These are phyloP conservation scores for Diddensiella santjacobensis DNA, from an alignment of 805 yeast genomes.

Conservation along the genomic window DNA sequence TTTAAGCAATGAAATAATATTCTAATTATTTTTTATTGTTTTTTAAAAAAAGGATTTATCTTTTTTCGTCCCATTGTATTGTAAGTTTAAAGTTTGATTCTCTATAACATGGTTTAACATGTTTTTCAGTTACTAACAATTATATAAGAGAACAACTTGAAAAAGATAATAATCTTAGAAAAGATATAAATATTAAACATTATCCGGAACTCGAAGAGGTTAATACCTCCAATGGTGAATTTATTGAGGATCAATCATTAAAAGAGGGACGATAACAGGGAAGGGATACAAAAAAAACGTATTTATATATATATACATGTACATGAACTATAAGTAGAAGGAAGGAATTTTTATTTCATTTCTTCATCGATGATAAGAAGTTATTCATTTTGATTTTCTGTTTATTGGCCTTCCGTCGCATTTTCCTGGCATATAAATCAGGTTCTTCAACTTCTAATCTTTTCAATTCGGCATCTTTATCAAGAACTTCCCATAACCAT, in stretches of 20 bases:
- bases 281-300: neutral
- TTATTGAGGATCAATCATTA: neutral
- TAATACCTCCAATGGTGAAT: neutral
- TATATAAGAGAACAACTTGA: conserved; percentile 26
- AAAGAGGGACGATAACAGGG: neutral
- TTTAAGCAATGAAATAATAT: no score
- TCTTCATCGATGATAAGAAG: conserved; percentile 59
- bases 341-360: conserved; percentile 10
- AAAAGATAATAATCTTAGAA: conserved; percentile 27
- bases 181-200: conserved; percentile 8
- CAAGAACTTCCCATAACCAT: conserved; percentile 89
- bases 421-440: conserved; percentile 62
- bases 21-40: no score
- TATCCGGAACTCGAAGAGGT: neutral
- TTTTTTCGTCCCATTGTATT: conserved; percentile 15
- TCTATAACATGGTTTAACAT: no score
- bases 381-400: conserved; percentile 71
- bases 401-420: conserved; percentile 64
- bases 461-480: conserved; percentile 55
- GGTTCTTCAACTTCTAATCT: conserved; percentile 55
- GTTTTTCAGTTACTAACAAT: neutral
- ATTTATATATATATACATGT: conserved; percentile 9
- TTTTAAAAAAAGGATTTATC: conserved; percentile 8
- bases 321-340: neutral
- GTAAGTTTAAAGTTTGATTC: conserved; percentile 8